A percentile compares a stretch with the other conserved stretches of the same genome.
phyloP scores from a whole-genome alignment of 345 rosid species.

The Draba incana region DNA sequence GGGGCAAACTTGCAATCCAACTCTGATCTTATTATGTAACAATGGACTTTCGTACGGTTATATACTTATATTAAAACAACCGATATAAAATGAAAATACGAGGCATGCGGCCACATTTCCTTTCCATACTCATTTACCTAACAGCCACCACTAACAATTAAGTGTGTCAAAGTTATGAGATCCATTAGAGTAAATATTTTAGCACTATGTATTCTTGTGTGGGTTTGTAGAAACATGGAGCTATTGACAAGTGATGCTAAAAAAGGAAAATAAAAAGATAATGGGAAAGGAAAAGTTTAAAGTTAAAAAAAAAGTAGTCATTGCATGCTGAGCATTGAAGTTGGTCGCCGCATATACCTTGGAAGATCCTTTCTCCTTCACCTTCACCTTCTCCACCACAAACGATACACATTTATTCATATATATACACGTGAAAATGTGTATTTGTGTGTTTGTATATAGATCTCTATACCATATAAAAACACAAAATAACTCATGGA shows the following conservation, averaged over 20 bases:
- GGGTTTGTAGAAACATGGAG: constrained; percentile 24
- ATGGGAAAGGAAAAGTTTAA: constrained; percentile 31
- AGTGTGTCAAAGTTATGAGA: constrained; percentile 18
- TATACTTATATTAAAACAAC: neutral
- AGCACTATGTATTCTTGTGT: constrained; percentile 19
- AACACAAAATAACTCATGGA: constrained; percentile 7
- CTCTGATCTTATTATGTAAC: neutral
- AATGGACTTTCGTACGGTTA: neutral
- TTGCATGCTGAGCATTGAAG: constrained; percentile 42
- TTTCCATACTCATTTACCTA: neutral
- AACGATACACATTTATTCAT: constrained; percentile 16
- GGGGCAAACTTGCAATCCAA: neutral
- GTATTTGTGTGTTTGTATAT: constrained; percentile 16
- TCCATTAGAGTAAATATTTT: neutral
- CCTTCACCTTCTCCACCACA: constrained; percentile 23
- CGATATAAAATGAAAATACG: neutral
- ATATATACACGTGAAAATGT: neutral
- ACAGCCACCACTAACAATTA: constrained; percentile 20
- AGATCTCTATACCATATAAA: constrained; percentile 6
- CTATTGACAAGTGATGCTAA: constrained; percentile 36
- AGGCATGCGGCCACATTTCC: neutral
- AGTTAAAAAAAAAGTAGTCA: constrained; percentile 27
- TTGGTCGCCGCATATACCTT: constrained; percentile 44
- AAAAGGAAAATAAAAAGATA: neutral
- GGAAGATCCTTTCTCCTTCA: constrained; percentile 38